A percentile compares a stretch with the other conserved stretches of the same genome.
Evolutionary conservation across 768 basidiomycete species (phyloP).

Genomic region (Amanita exitialis): DNA sequence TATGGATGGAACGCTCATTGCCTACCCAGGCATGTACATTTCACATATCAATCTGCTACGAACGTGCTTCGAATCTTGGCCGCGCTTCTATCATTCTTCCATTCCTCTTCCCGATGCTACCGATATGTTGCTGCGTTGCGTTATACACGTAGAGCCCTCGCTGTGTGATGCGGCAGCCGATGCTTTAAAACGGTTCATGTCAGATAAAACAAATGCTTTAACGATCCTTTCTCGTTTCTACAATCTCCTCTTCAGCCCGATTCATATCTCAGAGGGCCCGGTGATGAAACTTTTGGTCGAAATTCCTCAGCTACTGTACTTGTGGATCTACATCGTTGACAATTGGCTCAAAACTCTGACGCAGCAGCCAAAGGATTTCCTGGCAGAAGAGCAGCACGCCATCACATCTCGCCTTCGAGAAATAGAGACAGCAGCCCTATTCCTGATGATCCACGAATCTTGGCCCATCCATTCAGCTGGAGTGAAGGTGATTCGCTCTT

Average conservation of each 20-base stretch:
- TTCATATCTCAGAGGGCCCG: constrained; percentile 51
- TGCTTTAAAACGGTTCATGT: constrained; percentile 67
- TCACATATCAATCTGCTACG: constrained; percentile 66
- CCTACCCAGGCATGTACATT: constrained; percentile 51
- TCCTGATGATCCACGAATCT: constrained; percentile 55
- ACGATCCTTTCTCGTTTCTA: constrained; percentile 57
- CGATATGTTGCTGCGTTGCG: constrained; percentile 71
- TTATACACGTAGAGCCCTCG: constrained; percentile 77
- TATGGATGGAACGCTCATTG: constrained; percentile 45
- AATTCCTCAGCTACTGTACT: constrained; percentile 49
- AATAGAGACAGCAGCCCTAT: constrained; percentile 64
- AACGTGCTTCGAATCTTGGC: constrained; percentile 77
- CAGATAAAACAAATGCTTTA: constrained; percentile 42
- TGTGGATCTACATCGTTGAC: constrained; percentile 71
- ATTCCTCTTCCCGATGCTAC: constrained; percentile 50
- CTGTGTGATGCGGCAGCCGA: constrained; percentile 59
- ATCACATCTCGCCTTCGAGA: constrained; percentile 42
- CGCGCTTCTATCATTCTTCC: constrained; percentile 59
- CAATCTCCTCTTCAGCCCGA: constrained; percentile 65
- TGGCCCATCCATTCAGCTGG: constrained; percentile 46
- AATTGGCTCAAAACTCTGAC: constrained; percentile 49
- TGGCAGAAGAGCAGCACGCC: constrained; percentile 29
- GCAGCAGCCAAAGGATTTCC: constrained; percentile 25
- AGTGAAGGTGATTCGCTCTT: constrained; percentile 50
- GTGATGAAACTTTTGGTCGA: constrained; percentile 57